Conservation (phyloP, 78 protist species). For the Pelomyxa schiedti region DNA sequence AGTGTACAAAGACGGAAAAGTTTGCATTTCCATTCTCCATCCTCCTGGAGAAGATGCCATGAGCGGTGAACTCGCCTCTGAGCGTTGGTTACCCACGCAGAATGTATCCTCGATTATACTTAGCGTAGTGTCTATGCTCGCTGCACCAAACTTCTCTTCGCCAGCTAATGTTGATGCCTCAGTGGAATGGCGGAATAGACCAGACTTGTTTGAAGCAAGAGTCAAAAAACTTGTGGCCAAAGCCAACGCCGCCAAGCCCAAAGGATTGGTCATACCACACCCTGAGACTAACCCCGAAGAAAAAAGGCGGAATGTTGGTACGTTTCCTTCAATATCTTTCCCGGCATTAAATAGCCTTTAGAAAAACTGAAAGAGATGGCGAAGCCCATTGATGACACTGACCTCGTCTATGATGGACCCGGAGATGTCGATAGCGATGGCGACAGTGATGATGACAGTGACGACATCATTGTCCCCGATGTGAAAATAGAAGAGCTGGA, state of each 20-base stretch:
- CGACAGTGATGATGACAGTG: constrained; percentile 17
- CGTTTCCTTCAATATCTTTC: background rate
- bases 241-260: constrained; percentile 36
- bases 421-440: constrained; percentile 22
- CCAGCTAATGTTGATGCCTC: constrained; percentile 82
- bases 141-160: constrained; percentile 65
- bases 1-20: no score
- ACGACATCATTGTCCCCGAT: no score
- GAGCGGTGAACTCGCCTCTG: constrained; percentile 63
- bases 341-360: no score
- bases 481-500: no score
- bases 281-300: constrained; percentile 48
- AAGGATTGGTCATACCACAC: constrained; percentile 38
- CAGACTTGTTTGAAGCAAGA: constrained; percentile 11
- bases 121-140: constrained; percentile 59
- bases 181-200: constrained; percentile 38
- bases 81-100: constrained; percentile 75
- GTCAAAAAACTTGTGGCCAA: constrained; percentile 18
- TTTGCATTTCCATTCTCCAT: no score
- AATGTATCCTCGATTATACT: constrained; percentile 60
- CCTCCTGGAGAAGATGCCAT: constrained; percentile 42
- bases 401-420: constrained; percentile 3
- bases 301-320: constrained; percentile 24
- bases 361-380: constrained; percentile 29
- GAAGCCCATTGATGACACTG: constrained; percentile 30